Conservation (phyloP, 257 asterid genomes). For the Salvia rosmarinus region DNA sequence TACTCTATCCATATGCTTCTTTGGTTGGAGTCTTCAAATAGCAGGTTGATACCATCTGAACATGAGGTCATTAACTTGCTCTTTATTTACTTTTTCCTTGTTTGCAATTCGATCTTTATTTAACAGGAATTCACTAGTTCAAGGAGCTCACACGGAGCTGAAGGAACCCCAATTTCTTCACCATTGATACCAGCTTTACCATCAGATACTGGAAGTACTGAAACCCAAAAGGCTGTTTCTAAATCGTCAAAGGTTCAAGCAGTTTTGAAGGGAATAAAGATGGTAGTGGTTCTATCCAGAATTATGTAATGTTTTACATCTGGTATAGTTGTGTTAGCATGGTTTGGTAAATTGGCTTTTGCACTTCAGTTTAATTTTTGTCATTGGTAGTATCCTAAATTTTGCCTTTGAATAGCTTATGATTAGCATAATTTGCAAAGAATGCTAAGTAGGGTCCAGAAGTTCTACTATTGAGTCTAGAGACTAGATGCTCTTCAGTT, state of each 20-base stretch:
- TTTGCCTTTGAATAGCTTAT: no score
- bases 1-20: background rate
- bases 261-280: slow-evolving; percentile 74
- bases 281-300: slow-evolving; percentile 47
- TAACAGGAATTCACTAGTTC: slow-evolving; percentile 74
- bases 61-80: slow-evolving; percentile 8
- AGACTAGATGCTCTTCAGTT: no score
- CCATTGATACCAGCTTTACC: slow-evolving; percentile 73
- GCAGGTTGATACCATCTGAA: background rate
- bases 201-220: slow-evolving; percentile 57
- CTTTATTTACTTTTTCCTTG: background rate
- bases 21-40: background rate
- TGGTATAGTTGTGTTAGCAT: no score
- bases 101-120: no score
- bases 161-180: slow-evolving; percentile 72
- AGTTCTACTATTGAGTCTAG: no score
- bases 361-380: no score
- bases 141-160: slow-evolving; percentile 66
- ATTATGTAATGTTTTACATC: no score
- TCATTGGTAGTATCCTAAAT: no score
- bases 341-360: no score
- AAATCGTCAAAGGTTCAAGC: slow-evolving; percentile 81
- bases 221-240: slow-evolving; percentile 60
- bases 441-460: no score
- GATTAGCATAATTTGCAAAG: no score